Conservation (phyloP, 116 monocot species). For the Papilionanthe hybrid region DNA sequence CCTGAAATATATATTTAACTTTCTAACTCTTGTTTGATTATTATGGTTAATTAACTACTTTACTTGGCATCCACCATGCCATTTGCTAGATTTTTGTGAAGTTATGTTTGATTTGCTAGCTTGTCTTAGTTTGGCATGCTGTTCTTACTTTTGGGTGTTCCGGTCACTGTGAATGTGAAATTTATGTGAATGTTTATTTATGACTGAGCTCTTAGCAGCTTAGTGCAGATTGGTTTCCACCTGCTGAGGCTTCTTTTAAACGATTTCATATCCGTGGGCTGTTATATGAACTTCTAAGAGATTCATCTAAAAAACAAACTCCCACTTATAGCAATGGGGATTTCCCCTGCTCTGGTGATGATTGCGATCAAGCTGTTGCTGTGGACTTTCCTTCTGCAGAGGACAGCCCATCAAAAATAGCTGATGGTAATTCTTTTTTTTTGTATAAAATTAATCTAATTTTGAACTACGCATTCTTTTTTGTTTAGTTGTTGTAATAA, state of each 20-base stretch:
- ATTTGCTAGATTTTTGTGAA: not conserved
- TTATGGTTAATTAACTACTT: not conserved
- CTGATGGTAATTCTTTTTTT: conserved; percentile 4
- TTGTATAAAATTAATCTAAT: conserved; percentile 5
- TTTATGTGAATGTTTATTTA: not conserved
- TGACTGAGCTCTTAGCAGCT: conserved; percentile 35
- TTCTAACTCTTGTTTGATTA: not conserved
- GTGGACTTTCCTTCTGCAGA: conserved; percentile 26
- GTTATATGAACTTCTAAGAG: conserved; percentile 41
- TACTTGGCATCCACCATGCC: not conserved
- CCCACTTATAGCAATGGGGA: conserved; percentile 14
- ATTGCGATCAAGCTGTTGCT: conserved; percentile 12
- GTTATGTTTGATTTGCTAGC: conserved; percentile 2
- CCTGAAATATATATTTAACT: not conserved
- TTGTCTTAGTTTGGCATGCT: not conserved
- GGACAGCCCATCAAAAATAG: conserved; percentile 11
- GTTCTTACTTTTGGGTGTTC: not conserved
- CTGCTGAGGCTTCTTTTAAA: conserved; percentile 62
- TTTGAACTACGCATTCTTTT: conserved; percentile 6
- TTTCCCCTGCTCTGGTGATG: conserved; percentile 14
- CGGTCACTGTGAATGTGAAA: not conserved
- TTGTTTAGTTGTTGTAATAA: conserved; percentile 14
- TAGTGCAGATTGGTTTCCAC: conserved; percentile 55
- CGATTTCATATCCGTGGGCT: conserved; percentile 46
- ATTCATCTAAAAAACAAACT: conserved; percentile 22